Evolutionary conservation across 768 basidiomycete genomes (phyloP), one percentile per base, ranked within the genome.

Genomic region (Boletus pseudo-olivaceus): DNA sequence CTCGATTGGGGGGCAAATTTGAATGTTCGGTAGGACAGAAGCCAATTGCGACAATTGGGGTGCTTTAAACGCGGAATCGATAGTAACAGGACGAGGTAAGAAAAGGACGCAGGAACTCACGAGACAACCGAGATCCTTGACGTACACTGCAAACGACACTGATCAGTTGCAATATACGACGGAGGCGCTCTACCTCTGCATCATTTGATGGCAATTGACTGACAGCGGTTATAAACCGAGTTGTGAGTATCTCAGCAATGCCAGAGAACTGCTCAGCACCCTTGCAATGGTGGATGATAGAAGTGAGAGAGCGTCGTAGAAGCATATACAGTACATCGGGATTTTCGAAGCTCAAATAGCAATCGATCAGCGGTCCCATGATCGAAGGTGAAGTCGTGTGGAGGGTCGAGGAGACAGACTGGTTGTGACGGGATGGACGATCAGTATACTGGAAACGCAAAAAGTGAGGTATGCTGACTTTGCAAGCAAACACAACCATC

Each of bases 341-440:
- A 32, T 67, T 63, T 41, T 74, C 66, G 61, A 60, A 67, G 1
- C 69, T 63, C 19, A 89, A 72, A 61, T 90, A 78, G 56, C 76
- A 78, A 11, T 75, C 70, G 15, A 95, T 53, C 4, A 94, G 70
- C 0, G 81, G 77, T 2, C 69, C 59, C 12, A 93, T 72, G 38
- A 94, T 76, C 4, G 84, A 82, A 7, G 82, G 61, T 0, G 90
- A 81, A 47, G 82, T 78, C 1, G 90, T 90, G 66, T 96, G 93
- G 29, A 97, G 72, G 0, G 85, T 87, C 70, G 87, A 85, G 9
- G 88, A 86, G 45, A 90, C 84, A n/a, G 87, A 89, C 90, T 91
- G 47, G 14, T 43, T 44, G 5, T 29, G 7, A 30, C 11, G 30
- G 12, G 11, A 33, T 14, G 6, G 8, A 27, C 2, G 37, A 53